phyloP scores from a whole-genome alignment of 2,329 filamentous ascomycete species.

The Clonostachys rhizophaga region DNA sequence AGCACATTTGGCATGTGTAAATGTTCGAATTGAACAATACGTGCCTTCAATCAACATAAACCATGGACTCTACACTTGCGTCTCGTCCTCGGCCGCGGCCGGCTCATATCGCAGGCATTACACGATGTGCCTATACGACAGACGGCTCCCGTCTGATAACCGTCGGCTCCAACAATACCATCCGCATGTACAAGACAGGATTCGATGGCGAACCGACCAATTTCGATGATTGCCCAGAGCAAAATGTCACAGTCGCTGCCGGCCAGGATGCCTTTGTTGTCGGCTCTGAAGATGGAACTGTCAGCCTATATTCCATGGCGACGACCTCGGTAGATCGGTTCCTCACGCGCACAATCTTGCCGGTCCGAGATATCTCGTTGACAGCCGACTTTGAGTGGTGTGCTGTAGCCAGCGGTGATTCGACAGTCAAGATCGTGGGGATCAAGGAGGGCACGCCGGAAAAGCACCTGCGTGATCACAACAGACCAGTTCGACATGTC shows the following conservation, averaged over 20 bases:
- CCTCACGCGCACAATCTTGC: constrained; percentile 77
- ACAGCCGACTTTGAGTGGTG: constrained; percentile 81
- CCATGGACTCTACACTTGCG: constrained; percentile 24
- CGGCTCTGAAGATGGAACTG: constrained; percentile 91
- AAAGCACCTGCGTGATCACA: constrained; percentile 76
- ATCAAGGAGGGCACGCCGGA: constrained; percentile 73
- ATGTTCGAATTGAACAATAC: too few species aligned
- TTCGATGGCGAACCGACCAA: constrained; percentile 90
- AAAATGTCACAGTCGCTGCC: constrained; percentile 75
- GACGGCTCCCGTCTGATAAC: constrained; percentile 85
- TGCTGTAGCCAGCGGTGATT: constrained; percentile 93
- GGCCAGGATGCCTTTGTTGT: constrained; percentile 80
- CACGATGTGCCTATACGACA: constrained; percentile 84
- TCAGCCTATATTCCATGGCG: constrained; percentile 84
- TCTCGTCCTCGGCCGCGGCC: constrained; percentile 57
- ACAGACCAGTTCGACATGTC: constrained; percentile 84
- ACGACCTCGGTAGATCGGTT: constrained; percentile 74
- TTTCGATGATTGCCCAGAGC: constrained; percentile 85
- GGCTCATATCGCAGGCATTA: constrained; percentile 80
- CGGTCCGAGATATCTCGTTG: constrained; percentile 80
- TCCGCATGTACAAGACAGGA: constrained; percentile 87
- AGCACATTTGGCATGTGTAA: too few species aligned
- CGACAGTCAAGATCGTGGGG: constrained; percentile 85
- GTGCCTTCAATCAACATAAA: background rate
- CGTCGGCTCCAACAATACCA: constrained; percentile 88